Conservation (phyloP, 164 flowering plant species). For the Magnolia kwangsiensis region DNA sequence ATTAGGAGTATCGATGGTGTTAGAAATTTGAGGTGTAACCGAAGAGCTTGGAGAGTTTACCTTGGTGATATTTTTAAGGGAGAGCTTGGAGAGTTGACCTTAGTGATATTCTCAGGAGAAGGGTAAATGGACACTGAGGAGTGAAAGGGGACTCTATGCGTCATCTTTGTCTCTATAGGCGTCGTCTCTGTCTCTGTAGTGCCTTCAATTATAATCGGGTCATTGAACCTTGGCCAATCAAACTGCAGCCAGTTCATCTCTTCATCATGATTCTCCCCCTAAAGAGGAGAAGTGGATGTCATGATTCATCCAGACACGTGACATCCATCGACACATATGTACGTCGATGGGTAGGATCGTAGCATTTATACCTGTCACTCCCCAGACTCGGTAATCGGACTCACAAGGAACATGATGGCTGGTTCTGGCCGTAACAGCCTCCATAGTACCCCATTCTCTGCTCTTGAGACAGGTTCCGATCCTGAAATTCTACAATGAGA, state of each 20-base stretch:
- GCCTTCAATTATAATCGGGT: neutral
- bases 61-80: neutral
- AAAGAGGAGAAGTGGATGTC: conserved; percentile 1
- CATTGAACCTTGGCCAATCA: neutral
- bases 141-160: neutral
- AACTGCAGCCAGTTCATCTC: neutral
- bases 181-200: neutral
- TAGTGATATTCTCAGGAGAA: conserved; percentile 5
- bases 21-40: neutral
- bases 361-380: neutral
- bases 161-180: neutral
- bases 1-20: neutral
- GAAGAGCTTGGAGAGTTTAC: too few relatives aligned
- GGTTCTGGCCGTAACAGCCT: too few relatives aligned
- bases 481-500: too few relatives aligned
- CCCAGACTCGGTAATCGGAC: too few relatives aligned
- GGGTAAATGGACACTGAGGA: conserved; percentile 5
- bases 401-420: too few relatives aligned
- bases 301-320: neutral
- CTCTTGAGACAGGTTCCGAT: too few relatives aligned
- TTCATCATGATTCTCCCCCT: neutral
- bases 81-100: conserved; percentile 5
- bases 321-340: neutral
- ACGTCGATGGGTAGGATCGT: neutral
- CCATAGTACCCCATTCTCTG: too few relatives aligned